A percentile compares a stretch with the other conserved stretches of the same genome.
These are phyloP conservation scores for Lignosus rhinocerotis DNA, from an alignment of 1,284 basidiomycete genomes.

Conservation along the genomic window DNA sequence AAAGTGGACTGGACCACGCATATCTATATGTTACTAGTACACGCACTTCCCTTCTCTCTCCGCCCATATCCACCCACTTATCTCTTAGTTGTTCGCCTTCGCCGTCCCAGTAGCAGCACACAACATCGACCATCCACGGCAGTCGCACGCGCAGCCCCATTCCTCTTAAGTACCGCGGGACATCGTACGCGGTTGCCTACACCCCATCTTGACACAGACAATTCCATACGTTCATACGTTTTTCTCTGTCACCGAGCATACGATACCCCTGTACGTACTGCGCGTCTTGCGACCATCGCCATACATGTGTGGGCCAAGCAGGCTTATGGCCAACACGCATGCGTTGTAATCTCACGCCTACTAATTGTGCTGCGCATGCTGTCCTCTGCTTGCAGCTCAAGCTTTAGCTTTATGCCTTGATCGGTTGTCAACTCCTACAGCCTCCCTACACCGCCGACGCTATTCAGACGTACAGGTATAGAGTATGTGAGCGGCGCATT, in stretches of 20 bases:
- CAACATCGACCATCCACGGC: neutral
- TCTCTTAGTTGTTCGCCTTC: neutral
- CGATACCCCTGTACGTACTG: conserved; percentile 20
- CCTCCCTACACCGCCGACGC: too few relatives aligned
- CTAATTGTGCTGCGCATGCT: too few relatives aligned
- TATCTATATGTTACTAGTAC: conserved; percentile 1
- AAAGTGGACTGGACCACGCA: conserved; percentile 4
- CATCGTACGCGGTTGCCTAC: neutral
- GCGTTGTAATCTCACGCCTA: conserved; percentile 14
- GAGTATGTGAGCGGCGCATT: too few relatives aligned
- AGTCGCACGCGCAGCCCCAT: neutral
- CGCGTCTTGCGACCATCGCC: conserved; percentile 16
- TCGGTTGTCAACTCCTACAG: too few relatives aligned
- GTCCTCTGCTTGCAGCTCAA: too few relatives aligned
- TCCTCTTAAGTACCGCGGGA: conserved; percentile 1
- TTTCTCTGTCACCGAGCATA: neutral
- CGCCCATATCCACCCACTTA: neutral
- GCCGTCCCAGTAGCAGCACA: neutral
- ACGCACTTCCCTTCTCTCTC: conserved; percentile 2
- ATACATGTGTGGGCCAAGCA: conserved; percentile 18
- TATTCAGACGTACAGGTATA: too few relatives aligned
- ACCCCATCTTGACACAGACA: conserved; percentile 12
- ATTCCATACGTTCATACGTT: neutral
- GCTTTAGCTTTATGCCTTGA: too few relatives aligned
- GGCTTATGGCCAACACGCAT: conserved; percentile 19